Base-by-base conservation (phyloP, 2,329 filamentous ascomycete genomes). In the Phaeosphaeriaceae sp. region DNA sequence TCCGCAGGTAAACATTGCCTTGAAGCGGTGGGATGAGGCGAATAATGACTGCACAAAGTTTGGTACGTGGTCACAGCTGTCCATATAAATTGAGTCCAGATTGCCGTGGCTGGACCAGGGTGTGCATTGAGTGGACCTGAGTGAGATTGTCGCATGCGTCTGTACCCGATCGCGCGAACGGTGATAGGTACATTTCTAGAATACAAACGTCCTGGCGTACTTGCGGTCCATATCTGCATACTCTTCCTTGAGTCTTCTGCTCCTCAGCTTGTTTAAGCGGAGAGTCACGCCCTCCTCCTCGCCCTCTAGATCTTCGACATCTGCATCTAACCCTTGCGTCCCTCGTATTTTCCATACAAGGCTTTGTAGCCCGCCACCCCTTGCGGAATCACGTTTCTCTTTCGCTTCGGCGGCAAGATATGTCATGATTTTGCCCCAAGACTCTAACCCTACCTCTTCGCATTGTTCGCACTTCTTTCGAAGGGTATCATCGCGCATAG, bases 341-440 rank as follows among this genome's bases (percentile, higher is more conserved):
- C 62, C 66, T 50, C 61, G 59, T 1, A 67, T 6, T 41, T 64
- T 66, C 66, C 64, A 67, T n/a, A 62, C 35, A 34, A 69, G 35
- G 6, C 56, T 54, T 17, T 40, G 54, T 9, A 67, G 18, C 6
- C 48, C 57, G 6, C 65, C 63, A 16, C 41, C 46, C 20, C 60
- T 61, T 11, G 62, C 66, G 2, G 44, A 36, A 23, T 66, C 60
- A 3, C 56, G 50, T 48, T 69, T 63, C 41, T 68, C 66, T 8
- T 61, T 79, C 42, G 74, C 76, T 20, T 83, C 66, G 17, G 69
- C 68, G n/a, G 78, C 83, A 38, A 95, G 79, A 48, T 81, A 80
- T 9, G 79, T 77, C 16, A 94, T 86, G 88, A 97, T 97, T 21
- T 80, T 82, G 38, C 83, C 82, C 92, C 92, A 96, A 68, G 96